Evolutionary conservation across 2,329 filamentous ascomycete genomes (phyloP).

Genomic region (Capronia epimyces): DNA sequence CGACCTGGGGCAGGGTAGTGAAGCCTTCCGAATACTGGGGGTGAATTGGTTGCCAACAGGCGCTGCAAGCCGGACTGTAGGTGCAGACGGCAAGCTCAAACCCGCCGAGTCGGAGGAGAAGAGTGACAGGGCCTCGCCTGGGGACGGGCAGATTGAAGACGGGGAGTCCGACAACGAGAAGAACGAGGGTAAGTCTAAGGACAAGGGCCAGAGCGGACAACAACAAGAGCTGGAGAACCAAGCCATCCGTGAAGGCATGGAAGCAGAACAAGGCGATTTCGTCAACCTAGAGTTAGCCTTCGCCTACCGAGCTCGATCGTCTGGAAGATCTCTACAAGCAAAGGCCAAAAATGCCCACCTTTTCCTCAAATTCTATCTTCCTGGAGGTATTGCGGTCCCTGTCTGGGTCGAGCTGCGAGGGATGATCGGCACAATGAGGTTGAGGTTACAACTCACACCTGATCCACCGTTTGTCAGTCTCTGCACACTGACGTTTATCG

Average conservation of each 20-base stretch:
- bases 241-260: conserved; percentile 56
- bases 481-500: conserved; percentile 67
- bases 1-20: conserved; percentile 69
- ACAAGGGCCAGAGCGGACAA: conserved; percentile 40
- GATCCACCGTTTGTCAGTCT: conserved; percentile 74
- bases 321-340: conserved; percentile 53
- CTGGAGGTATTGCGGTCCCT: conserved; percentile 51
- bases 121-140: conserved; percentile 49
- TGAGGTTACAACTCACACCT: conserved; percentile 66
- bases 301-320: conserved; percentile 62
- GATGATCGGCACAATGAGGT: conserved; percentile 62
- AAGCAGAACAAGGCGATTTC: conserved; percentile 71
- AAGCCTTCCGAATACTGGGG: conserved; percentile 64
- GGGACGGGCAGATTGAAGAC: conserved; percentile 32
- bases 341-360: conserved; percentile 69
- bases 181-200: conserved; percentile 32
- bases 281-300: conserved; percentile 71
- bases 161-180: conserved; percentile 35
- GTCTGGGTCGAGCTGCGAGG: conserved; percentile 72
- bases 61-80: conserved; percentile 59
- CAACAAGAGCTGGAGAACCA: conserved; percentile 33
- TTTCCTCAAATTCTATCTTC: conserved; percentile 66
- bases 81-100: conserved; percentile 54
- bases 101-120: conserved; percentile 37
- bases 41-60: conserved; percentile 67